Evolutionary conservation across 1,284 basidiomycete genomes (phyloP).

Genomic region (Moesziomyces parantarcticus): DNA sequence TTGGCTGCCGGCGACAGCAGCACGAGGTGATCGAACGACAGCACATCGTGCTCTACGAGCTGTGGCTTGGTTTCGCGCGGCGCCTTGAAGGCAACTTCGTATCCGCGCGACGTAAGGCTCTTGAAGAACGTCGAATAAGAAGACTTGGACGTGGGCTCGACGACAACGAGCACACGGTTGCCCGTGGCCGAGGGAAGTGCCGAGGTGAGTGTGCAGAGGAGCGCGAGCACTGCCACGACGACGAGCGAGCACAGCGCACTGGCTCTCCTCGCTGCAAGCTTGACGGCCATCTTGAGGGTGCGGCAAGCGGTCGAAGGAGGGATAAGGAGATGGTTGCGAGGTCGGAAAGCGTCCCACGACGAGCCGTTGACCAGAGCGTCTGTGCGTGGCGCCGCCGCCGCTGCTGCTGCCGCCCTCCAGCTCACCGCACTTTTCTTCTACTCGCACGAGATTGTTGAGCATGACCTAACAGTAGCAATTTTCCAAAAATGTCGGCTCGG

Average conservation of each 20-base stretch:
- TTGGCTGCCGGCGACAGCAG: conserved; percentile 55
- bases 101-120: conserved; percentile 46
- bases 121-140: conserved; percentile 47
- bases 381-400: conserved; percentile 29
- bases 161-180: conserved; percentile 57
- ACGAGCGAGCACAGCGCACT: conserved; percentile 3
- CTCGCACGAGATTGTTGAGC: conserved; percentile 42
- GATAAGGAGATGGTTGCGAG: neutral
- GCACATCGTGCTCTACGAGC: conserved; percentile 56
- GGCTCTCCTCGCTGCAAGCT: neutral
- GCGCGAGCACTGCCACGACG: conserved; percentile 6
- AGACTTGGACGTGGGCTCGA: conserved; percentile 19
- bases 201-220: conserved; percentile 17
- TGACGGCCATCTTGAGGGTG: conserved; percentile 1
- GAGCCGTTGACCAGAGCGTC: conserved; percentile 4
- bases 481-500: neutral
- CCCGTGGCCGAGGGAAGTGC: conserved; percentile 55
- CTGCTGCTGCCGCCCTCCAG: conserved; percentile 15
- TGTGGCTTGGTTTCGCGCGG: conserved; percentile 34
- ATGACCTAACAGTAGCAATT: conserved; percentile 5
- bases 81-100: conserved; percentile 37
- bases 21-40: conserved; percentile 60
- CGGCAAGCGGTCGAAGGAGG: neutral
- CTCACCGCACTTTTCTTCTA: conserved; percentile 36
- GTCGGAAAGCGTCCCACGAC: conserved; percentile 1